Evolutionary conservation across 2,329 filamentous ascomycete species (phyloP).

Genomic region (Penicillium sp.): DNA sequence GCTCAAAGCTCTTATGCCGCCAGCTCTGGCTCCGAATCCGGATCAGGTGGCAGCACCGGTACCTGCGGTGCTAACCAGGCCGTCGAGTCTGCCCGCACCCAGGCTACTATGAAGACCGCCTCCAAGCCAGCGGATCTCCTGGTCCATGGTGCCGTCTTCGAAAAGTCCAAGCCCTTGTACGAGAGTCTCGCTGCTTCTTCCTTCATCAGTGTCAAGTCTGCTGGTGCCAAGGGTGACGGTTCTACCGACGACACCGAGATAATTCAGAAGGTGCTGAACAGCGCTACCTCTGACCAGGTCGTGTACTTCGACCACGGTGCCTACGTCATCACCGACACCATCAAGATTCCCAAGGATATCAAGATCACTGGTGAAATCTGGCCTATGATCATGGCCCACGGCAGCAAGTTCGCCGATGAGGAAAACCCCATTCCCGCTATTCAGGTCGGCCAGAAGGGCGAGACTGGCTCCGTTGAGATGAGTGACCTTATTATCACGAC

Average conservation of each 20-base stretch:
- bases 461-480: slow-evolving; percentile 80
- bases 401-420: slow-evolving; percentile 70
- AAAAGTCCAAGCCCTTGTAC: slow-evolving; percentile 88
- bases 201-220: slow-evolving; percentile 80
- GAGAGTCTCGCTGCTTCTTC: slow-evolving; percentile 62
- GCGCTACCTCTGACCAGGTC: slow-evolving; percentile 58
- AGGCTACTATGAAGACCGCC: slow-evolving; percentile 57
- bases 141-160: slow-evolving; percentile 68
- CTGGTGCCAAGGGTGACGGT: slow-evolving; percentile 86
- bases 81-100: slow-evolving; percentile 49
- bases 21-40: slow-evolving; percentile 6
- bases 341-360: slow-evolving; percentile 68
- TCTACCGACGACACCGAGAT: slow-evolving; percentile 80
- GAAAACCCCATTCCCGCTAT: slow-evolving; percentile 79
- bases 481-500: slow-evolving; percentile 85
- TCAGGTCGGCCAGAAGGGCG: slow-evolving; percentile 75
- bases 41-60: slow-evolving; percentile 13
- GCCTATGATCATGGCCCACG: slow-evolving; percentile 83
- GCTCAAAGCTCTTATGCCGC: slow-evolving; percentile 1
- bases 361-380: slow-evolving; percentile 90
- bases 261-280: slow-evolving; percentile 76
- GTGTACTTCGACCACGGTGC: slow-evolving; percentile 66
- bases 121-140: slow-evolving; percentile 68
- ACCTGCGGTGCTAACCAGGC: slow-evolving; percentile 30
- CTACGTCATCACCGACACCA: slow-evolving; percentile 61